Evolutionary conservation across 768 basidiomycete species (phyloP).

Genomic region (Kockovaella imperatae): DNA sequence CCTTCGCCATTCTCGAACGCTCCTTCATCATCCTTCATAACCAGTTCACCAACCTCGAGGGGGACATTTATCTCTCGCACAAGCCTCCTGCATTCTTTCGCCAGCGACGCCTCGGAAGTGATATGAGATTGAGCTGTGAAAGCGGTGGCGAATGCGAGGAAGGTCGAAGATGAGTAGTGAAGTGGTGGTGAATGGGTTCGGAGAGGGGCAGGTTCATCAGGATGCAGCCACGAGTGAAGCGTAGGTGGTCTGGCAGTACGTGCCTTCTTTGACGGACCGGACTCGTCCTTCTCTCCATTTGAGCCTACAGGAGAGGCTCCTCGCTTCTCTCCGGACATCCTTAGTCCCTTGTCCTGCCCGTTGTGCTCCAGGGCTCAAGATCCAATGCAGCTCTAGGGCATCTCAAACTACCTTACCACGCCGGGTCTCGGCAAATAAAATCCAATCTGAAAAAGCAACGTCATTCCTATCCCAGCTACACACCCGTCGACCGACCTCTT

Average conservation of each 20-base stretch:
- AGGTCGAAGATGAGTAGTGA: constrained; percentile 31
- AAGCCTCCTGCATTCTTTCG: constrained; percentile 26
- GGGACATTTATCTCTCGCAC: constrained; percentile 32
- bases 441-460: too few relatives aligned
- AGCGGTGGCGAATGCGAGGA: constrained; percentile 26
- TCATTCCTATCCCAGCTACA: too few relatives aligned
- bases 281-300: too few relatives aligned
- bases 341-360: too few relatives aligned
- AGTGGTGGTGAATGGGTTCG: constrained; percentile 28
- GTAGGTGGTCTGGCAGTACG: constrained; percentile 10
- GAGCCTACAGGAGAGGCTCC: background rate
- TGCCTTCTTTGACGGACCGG: constrained; percentile 1
- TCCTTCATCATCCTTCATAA: constrained; percentile 19
- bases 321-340: constrained; percentile 3
- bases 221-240: constrained; percentile 36
- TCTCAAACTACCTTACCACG: too few relatives aligned
- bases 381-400: too few relatives aligned
- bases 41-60: constrained; percentile 8
- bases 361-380: too few relatives aligned
- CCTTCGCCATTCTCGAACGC: constrained; percentile 34
- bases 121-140: constrained; percentile 21
- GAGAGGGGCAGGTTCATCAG: constrained; percentile 13
- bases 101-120: constrained; percentile 12
- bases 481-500: too few relatives aligned
- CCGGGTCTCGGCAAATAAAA: too few relatives aligned